Evolutionary conservation across 208 protist species (phyloP).

Genomic region (Wallacemonas sp.): DNA sequence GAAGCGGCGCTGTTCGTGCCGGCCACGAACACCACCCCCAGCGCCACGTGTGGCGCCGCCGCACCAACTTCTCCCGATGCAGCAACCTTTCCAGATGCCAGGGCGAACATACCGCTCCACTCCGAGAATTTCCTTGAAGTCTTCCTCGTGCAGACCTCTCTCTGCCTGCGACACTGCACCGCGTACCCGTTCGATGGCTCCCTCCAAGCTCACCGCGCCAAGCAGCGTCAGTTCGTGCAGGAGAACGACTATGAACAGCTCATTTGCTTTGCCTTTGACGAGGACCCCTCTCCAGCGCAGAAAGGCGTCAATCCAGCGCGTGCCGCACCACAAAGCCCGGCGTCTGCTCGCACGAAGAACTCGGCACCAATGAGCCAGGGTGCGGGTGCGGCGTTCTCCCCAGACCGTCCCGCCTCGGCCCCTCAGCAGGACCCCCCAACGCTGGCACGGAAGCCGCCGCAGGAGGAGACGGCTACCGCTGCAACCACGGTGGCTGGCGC

Average conservation of each 20-base stretch:
- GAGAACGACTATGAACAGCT: conserved; percentile 77
- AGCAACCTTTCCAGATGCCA: not conserved
- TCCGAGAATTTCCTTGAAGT: conserved; percentile 57
- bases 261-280: conserved; percentile 40
- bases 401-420: not conserved
- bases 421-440: not conserved
- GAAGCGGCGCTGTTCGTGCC: no score
- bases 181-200: conserved; percentile 82
- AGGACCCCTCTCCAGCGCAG: no score
- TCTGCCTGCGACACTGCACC: conserved; percentile 68
- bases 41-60: no score
- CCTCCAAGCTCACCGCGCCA: conserved; percentile 53
- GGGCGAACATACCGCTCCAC: not conserved
- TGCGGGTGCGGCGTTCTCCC: not conserved
- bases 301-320: no score
- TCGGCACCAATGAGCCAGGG: no score
- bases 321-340: no score
- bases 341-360: no score
- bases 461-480: not conserved
- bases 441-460: not conserved
- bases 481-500: not conserved
- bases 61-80: not conserved
- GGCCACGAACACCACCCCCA: no score
- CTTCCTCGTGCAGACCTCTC: conserved; percentile 60
- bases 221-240: conserved; percentile 69